Evolutionary conservation across 2,329 filamentous ascomycete species (phyloP).

Genomic region (Meredithiella fracta): DNA sequence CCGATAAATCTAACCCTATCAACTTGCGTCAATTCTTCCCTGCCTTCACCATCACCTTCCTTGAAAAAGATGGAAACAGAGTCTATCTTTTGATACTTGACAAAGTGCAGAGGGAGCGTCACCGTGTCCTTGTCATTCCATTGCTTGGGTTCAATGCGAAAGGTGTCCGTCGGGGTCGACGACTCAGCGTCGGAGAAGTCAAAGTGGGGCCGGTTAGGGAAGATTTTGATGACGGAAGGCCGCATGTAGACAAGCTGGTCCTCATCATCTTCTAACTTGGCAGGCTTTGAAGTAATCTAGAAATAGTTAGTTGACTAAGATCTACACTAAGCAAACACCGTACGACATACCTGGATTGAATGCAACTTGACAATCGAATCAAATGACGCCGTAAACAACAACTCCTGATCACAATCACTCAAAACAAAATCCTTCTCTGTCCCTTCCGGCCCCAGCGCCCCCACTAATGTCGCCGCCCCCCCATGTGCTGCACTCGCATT

Average conservation of each 20-base stretch:
- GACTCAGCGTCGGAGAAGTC: slow-evolving; percentile 93
- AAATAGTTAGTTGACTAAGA: slow-evolving; percentile 3
- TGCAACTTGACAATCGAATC: slow-evolving; percentile 78
- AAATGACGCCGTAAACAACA: slow-evolving; percentile 86
- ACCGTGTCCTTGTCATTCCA: slow-evolving; percentile 71
- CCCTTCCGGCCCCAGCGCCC: not conserved
- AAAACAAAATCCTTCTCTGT: slow-evolving; percentile 65
- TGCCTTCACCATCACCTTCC: slow-evolving; percentile 50
- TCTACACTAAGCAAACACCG: slow-evolving; percentile 1
- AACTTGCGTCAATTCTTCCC: slow-evolving; percentile 70
- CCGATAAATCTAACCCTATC: slow-evolving; percentile 69
- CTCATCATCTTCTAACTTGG: slow-evolving; percentile 22
- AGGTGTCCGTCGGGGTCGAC: slow-evolving; percentile 60
- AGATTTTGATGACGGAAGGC: slow-evolving; percentile 70
- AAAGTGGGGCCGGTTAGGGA: slow-evolving; percentile 74
- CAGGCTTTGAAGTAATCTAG: slow-evolving; percentile 66
- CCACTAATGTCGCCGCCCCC: no score
- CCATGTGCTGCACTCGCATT: no score
- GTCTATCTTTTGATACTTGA: slow-evolving; percentile 92
- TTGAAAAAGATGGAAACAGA: slow-evolving; percentile 78
- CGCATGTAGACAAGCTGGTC: slow-evolving; percentile 68
- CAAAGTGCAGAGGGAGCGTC: slow-evolving; percentile 61
- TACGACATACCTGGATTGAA: slow-evolving; percentile 45
- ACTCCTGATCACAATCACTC: slow-evolving; percentile 91
- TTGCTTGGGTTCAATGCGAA: slow-evolving; percentile 57